Evolutionary conservation across 2,329 filamentous ascomycete species (phyloP), one percentile per base, ranked within the genome.

Genomic region (Fusarium sp.): DNA sequence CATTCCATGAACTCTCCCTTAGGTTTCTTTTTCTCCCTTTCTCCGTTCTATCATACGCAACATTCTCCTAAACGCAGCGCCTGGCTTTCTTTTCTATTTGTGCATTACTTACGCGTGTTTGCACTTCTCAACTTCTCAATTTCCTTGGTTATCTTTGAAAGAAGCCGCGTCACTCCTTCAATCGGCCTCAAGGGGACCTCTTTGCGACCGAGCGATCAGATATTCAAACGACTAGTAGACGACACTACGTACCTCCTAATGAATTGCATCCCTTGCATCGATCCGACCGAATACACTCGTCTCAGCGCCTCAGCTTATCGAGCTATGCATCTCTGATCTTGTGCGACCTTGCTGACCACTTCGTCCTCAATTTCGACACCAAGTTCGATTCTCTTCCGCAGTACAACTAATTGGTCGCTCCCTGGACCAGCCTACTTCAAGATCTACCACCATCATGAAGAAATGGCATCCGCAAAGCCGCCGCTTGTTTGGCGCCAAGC

Each of bases 121-220:
- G 40, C 37, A 47, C 52, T 64, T 37, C 46, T 62, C 63, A 35
- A 43, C 70, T 25, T 49, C 43, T 62, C 63, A 37, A 52, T 68
- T 40, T 54, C 40, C 56, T 64, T 52, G 79, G 78, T 78, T 76
- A 56, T 82, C 82, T 82, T 83, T 80, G 80, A 83, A 58, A 82
- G 80, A 81, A 77, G 77, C 79, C 78, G 71, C 71, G 71, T 78
- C 81, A 75, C 75, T 81, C 80, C 73, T 80, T 80, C 74, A 47
- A 66, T 42, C 58, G 52, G 60, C 60, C 44, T 46, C 49, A 59
- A 64, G 64, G 32, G 43, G 58, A 38, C 46, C 37, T 61, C 64
- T 44, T 47, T 60, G 65, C 65, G 52, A 67, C 46, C 52, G 33
- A 61, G 50, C 38, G 50, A 73, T 32, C 50, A 28, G 65, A 49